A percentile compares a stretch with the other conserved stretches of the same genome.
phyloP scores from a whole-genome alignment of 2,329 filamentous ascomycete species.

The Stachybotrys chartarum region DNA sequence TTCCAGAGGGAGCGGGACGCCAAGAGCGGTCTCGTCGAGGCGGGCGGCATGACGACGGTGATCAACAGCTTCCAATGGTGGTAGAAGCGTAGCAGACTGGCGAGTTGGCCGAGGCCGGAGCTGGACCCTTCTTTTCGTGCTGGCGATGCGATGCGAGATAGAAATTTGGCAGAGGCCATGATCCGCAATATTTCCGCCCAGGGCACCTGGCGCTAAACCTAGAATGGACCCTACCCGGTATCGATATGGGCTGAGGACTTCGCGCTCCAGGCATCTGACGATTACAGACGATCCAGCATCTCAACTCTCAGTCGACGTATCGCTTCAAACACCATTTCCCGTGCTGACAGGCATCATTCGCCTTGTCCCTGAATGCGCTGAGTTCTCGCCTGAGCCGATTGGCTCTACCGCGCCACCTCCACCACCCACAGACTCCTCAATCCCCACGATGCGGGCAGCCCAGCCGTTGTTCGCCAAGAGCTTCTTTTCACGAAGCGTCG shows the following conservation, averaged over 20 bases:
- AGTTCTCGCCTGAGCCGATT: slow-evolving; percentile 19
- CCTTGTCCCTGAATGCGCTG: slow-evolving; percentile 9
- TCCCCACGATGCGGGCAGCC: slow-evolving; percentile 38
- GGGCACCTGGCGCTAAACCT: neutral
- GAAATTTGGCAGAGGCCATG: neutral
- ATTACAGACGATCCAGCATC: no score
- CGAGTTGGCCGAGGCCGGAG: neutral
- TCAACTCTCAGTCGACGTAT: no score
- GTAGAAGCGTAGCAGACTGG: neutral
- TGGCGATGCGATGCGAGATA: neutral
- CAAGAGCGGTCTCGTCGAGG: neutral
- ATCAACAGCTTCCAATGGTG: neutral
- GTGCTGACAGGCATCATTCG: neutral
- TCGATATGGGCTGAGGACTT: no score
- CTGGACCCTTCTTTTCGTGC: no score
- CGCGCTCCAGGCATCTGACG: no score
- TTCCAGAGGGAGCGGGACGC: neutral
- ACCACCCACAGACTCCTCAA: neutral
- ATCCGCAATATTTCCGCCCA: neutral
- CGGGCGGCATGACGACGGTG: neutral
- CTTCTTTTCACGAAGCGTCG: slow-evolving; percentile 51
- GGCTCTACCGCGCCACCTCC: slow-evolving; percentile 10
- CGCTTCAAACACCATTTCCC: no score
- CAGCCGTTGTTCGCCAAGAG: slow-evolving; percentile 37
- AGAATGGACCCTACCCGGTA: no score